Conservation (phyloP, 2,329 filamentous ascomycete species). For the Tolypocladium nubicola region DNA sequence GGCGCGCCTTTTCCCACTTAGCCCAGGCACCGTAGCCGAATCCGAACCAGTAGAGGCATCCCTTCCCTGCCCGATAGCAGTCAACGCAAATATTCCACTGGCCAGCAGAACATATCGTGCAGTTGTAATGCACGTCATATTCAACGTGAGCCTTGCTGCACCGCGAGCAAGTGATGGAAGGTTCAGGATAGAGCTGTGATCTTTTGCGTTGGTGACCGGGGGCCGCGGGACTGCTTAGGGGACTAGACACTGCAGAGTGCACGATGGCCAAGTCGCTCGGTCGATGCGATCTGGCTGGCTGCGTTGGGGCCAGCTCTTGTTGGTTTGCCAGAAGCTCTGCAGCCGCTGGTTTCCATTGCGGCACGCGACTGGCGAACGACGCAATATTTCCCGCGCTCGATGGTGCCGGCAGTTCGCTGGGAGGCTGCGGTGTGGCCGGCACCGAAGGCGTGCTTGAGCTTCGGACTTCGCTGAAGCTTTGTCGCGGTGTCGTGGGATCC, state of each 20-base stretch:
- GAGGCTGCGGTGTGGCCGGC: slow-evolving; percentile 11
- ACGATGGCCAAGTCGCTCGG: slow-evolving; percentile 30
- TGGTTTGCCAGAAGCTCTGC: slow-evolving; percentile 1
- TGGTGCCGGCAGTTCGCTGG: slow-evolving; percentile 10
- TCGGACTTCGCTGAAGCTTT: slow-evolving; percentile 30
- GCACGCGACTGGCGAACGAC: slow-evolving; percentile 26
- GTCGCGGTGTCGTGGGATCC: slow-evolving; percentile 25
- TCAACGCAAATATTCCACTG: slow-evolving; percentile 68
- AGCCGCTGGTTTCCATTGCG: slow-evolving; percentile 12
- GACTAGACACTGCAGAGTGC: slow-evolving; percentile 20
- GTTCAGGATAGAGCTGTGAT: slow-evolving; percentile 53
- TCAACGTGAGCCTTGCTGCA: slow-evolving; percentile 68
- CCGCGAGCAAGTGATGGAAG: slow-evolving; percentile 60
- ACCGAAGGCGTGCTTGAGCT: slow-evolving; percentile 28
- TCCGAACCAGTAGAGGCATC: slow-evolving; percentile 81
- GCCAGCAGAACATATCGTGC: slow-evolving; percentile 56
- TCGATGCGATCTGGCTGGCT: slow-evolving; percentile 16
- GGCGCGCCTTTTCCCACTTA: slow-evolving; percentile 49
- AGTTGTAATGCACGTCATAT: slow-evolving; percentile 80
- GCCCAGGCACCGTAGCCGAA: slow-evolving; percentile 65
- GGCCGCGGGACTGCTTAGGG: slow-evolving; percentile 19
- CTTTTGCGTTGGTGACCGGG: slow-evolving; percentile 27
- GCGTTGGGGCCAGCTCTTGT: slow-evolving; percentile 11
- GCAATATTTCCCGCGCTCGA: slow-evolving; percentile 12
- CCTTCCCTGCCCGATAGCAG: slow-evolving; percentile 68